phyloP scores from a whole-genome alignment of 2,329 filamentous ascomycete species.

The Spiromastix sp. region DNA sequence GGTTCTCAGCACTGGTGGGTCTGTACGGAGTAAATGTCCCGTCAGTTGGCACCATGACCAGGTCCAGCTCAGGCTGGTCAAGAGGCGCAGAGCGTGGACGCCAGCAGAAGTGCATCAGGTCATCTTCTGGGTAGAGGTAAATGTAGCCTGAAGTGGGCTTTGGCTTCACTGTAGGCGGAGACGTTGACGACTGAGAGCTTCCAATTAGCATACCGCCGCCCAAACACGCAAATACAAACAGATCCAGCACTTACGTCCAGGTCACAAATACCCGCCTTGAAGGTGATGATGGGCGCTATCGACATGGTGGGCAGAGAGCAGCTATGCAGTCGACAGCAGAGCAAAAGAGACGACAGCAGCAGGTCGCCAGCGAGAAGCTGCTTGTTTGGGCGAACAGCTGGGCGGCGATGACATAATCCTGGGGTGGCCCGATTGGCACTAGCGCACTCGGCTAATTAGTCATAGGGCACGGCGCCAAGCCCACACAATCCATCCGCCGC shows the following conservation, averaged over 20 bases:
- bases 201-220: not conserved
- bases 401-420: too few species aligned
- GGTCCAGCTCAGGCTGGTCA: conserved; percentile 68
- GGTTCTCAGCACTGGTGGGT: conserved; percentile 44
- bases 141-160: conserved; percentile 70
- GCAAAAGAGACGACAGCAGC: not conserved
- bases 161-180: conserved; percentile 63
- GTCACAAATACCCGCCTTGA: conserved; percentile 89
- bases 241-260: conserved; percentile 54
- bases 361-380: too few species aligned
- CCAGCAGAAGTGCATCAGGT: conserved; percentile 96
- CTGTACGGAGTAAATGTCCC: conserved; percentile 79
- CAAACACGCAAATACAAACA: not conserved
- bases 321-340: not conserved
- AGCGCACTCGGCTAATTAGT: conserved; percentile 29
- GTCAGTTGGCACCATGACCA: conserved; percentile 88
- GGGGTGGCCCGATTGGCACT: conserved; percentile 27
- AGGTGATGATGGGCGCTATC: conserved; percentile 76
- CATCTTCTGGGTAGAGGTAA: conserved; percentile 89
- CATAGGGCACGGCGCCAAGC: conserved; percentile 35
- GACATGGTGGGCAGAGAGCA: conserved; percentile 55
- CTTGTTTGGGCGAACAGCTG: conserved; percentile 1
- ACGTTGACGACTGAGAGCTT: conserved; percentile 37
- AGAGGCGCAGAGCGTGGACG: conserved; percentile 62
- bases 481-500: conserved; percentile 36